phyloP scores from a whole-genome alignment of 2,329 filamentous ascomycete genomes.

The Aspergillus tanneri region DNA sequence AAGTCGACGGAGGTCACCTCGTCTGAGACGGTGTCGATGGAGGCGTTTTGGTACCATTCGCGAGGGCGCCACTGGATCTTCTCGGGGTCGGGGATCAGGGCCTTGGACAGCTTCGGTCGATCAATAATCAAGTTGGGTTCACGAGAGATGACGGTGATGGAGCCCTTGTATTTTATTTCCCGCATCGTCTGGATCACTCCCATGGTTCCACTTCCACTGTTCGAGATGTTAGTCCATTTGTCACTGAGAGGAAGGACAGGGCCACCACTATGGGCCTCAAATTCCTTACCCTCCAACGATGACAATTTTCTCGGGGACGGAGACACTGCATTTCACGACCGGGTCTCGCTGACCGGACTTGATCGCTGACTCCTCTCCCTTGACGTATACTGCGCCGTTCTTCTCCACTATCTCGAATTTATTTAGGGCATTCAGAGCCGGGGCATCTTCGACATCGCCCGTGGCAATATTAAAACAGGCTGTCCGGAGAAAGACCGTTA shows the following conservation, averaged over 20 bases:
- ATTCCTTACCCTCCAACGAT: constrained; percentile 69
- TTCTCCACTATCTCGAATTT: constrained; percentile 79
- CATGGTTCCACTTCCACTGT: constrained; percentile 75
- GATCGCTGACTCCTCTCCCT: constrained; percentile 73
- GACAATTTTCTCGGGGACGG: constrained; percentile 62
- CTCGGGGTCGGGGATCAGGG: constrained; percentile 73
- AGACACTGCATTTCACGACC: constrained; percentile 67
- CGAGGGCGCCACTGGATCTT: constrained; percentile 76
- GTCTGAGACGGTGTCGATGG: constrained; percentile 57
- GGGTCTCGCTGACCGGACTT: constrained; percentile 73
- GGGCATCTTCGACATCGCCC: constrained; percentile 93
- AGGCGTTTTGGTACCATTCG: constrained; percentile 69
- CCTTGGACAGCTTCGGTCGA: constrained; percentile 92
- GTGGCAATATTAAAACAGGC: constrained; percentile 90
- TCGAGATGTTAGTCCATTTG: constrained; percentile 5
- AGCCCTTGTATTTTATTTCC: constrained; percentile 74
- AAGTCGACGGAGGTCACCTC: constrained; percentile 77
- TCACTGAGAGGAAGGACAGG: background rate
- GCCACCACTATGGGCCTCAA: no score
- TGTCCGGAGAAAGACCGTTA: constrained; percentile 35
- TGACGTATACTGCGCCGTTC: constrained; percentile 80
- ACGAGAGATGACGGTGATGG: constrained; percentile 77
- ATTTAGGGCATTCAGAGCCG: constrained; percentile 80
- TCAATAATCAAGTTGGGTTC: constrained; percentile 89
- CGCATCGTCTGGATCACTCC: constrained; percentile 81